These are phyloP conservation scores for Fusarium udum DNA, from an alignment of 2,329 filamentous ascomycete genomes.

Conservation along the genomic window DNA sequence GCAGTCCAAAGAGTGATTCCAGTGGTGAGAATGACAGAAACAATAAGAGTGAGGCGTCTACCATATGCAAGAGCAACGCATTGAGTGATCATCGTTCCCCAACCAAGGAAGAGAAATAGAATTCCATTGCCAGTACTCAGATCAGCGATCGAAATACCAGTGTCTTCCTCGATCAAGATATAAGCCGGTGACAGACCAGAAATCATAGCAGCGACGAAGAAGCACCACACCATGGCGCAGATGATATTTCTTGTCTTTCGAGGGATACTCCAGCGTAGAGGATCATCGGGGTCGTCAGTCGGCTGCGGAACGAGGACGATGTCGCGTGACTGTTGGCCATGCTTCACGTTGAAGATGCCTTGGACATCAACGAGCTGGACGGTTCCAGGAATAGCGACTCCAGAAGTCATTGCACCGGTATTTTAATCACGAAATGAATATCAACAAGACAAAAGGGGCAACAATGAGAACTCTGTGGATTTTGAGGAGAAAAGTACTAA, in stretches of 20 bases:
- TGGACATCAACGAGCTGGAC: slow-evolving; percentile 36
- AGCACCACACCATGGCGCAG: slow-evolving; percentile 41
- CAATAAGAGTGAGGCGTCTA: not conserved
- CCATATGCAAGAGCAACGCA: not conserved
- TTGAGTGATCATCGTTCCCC: not conserved
- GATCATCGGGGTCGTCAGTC: slow-evolving; percentile 38
- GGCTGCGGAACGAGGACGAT: slow-evolving; percentile 39
- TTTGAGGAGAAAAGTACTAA: not conserved
- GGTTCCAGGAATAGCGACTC: slow-evolving; percentile 27
- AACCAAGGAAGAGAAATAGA: not conserved
- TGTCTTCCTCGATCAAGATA: slow-evolving; percentile 36
- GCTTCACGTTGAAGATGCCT: slow-evolving; percentile 29
- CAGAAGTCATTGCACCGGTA: not conserved
- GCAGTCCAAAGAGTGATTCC: slow-evolving; percentile 37
- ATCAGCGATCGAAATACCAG: slow-evolving; percentile 41
- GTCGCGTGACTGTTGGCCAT: slow-evolving; percentile 26
- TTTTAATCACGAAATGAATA: not conserved
- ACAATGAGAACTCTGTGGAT: not conserved
- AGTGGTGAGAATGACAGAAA: slow-evolving; percentile 29
- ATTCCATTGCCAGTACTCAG: slow-evolving; percentile 17
- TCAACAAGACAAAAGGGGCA: not conserved
- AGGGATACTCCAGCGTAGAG: slow-evolving; percentile 30
- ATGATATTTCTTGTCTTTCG: slow-evolving; percentile 38
- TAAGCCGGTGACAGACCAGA: slow-evolving; percentile 40
- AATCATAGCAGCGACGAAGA: slow-evolving; percentile 38